Base-by-base conservation (phyloP, 352 stramenopile genomes). In the Phytopythium cucurbitacearum region DNA sequence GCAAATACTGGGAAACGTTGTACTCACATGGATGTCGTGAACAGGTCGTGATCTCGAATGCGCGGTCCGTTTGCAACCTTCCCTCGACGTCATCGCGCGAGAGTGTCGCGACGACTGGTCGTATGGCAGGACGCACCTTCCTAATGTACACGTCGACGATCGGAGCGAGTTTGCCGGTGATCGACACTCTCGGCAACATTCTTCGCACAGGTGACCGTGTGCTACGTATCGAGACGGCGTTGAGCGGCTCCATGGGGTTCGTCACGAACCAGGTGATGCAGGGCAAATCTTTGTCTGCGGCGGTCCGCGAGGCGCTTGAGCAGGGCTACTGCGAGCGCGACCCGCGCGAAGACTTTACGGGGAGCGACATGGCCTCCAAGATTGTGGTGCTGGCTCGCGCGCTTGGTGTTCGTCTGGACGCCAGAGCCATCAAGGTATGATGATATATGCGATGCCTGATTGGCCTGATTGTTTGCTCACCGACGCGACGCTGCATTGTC, bases 141-240 rank as follows among this genome's bases (percentile, higher is more conserved):
- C 74, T 89, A 60, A 80, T 92, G 72, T 91, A 89, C 70, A 85
- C 81, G 21, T 89, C 82, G 7, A 89, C 80, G 7, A 81, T 92
- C 49, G 78, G 69, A 7, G 82, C 79, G 33, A 87, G 72, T 53
- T 38, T 92, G 5, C 82, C 82, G 0, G 76, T 92, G 10, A 60
- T 92, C 35, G 77, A 89, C 52, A 92, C 82, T 21, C 66, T 92
- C 10, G 76, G 73, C 41, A 86, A 88, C 56, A 85, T 90, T 43
- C 48, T 92, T 51, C 74, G 79, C 37, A 91, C 76, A 3, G 82
- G 80, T 44, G 82, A 92, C 39, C 71, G 77, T 13, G 67, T 92
- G 16, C 60, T 73, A 28, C 48, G 62, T 39, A 87, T 92, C 42
- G 66, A 76, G 32, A 71, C 73, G 1, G 76, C 75, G 7, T 58